These are phyloP conservation scores for Pichia paraexigua DNA, from an alignment of 805 yeast genomes.

Conservation along the genomic window DNA sequence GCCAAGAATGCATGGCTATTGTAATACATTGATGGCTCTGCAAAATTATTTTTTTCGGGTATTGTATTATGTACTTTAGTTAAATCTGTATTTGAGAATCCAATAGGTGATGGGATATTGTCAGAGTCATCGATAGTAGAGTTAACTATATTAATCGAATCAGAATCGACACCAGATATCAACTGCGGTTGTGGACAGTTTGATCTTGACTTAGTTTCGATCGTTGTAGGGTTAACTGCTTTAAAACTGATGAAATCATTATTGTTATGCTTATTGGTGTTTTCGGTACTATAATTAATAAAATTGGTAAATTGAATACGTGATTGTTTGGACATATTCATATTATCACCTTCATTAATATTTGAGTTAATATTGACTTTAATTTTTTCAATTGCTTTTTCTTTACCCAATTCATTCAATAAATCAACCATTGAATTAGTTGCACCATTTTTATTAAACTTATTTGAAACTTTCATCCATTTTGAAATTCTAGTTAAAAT, in stretches of 20 bases:
- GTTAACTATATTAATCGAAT: not conserved
- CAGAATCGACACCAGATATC: not conserved
- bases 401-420: constrained; percentile 46
- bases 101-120: constrained; percentile 27
- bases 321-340: constrained; percentile 21
- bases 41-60: too few species aligned
- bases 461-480: constrained; percentile 33
- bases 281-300: constrained; percentile 7
- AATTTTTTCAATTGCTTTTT: constrained; percentile 34
- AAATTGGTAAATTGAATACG: constrained; percentile 24
- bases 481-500: constrained; percentile 30
- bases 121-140: not conserved
- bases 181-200: not conserved
- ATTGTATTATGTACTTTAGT: not conserved
- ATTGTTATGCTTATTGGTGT: not conserved
- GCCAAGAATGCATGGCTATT: not conserved
- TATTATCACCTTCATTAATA: constrained; percentile 23
- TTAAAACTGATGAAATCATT: not conserved
- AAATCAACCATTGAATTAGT: constrained; percentile 47
- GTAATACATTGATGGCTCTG: not conserved
- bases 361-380: constrained; percentile 15
- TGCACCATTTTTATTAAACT: constrained; percentile 40
- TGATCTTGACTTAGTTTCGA: not conserved
- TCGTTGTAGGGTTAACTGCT: not conserved
- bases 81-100: constrained; percentile 16